phyloP scores from a whole-genome alignment of 75 land plant species.

The Picea glauca region DNA sequence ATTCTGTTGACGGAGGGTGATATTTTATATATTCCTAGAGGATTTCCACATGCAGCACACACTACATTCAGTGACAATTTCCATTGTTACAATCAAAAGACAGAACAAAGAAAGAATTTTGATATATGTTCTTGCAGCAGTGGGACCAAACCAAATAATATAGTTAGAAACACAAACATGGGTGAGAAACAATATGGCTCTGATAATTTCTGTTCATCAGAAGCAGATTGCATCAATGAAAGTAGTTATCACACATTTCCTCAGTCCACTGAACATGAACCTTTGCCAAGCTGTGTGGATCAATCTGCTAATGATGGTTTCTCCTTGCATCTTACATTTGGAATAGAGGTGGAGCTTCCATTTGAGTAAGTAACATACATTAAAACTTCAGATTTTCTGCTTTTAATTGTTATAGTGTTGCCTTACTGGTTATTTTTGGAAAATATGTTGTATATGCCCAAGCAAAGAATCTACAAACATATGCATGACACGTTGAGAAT shows the following conservation, averaged over 20 bases:
- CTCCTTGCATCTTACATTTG: constrained; percentile 80
- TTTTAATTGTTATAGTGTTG: too few relatives aligned
- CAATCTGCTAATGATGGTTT: constrained; percentile 8
- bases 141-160: neutral
- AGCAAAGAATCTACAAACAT: too few relatives aligned
- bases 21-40: constrained; percentile 80
- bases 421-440: too few relatives aligned
- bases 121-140: neutral
- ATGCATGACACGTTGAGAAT: too few relatives aligned
- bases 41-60: constrained; percentile 73
- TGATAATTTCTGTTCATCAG: constrained; percentile 3
- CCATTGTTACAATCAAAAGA: neutral
- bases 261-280: neutral
- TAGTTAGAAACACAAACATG: neutral
- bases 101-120: neutral
- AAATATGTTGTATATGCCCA: too few relatives aligned
- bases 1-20: constrained; percentile 53
- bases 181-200: neutral
- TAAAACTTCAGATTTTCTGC: neutral
- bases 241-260: neutral
- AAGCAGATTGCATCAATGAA: constrained; percentile 3
- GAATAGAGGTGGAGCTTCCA: constrained; percentile 84
- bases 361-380: constrained; percentile 69
- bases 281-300: neutral
- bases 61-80: constrained; percentile 14